Base-by-base conservation (phyloP, 2,329 filamentous ascomycete genomes). In the Aspergillus texensis region DNA sequence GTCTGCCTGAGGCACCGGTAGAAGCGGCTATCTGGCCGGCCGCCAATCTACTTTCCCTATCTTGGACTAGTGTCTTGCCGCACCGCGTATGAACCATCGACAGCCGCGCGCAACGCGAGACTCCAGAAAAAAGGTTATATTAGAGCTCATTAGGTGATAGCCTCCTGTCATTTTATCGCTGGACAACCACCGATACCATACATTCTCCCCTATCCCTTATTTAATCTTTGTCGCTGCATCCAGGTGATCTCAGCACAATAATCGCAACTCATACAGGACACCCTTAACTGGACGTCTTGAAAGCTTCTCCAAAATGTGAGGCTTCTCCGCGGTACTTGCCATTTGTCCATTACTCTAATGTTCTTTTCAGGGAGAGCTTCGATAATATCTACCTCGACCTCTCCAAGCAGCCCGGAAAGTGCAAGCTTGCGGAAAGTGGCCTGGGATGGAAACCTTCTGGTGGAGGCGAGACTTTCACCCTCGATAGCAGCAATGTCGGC, bases 301-400 rank as follows among this genome's bases (percentile, higher is more conserved):
- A 58, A 70, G 68, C 63, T 66, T 63, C 74, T 77, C 74, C 74
- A 74, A 64, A 60, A 78, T 78, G 75, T 78, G 69, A 71, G 73
- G 61, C 62, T 34, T 60, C 58, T 43, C 50, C 59, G 36, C 36
- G 50, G 30, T 48, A 39, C 41, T 41, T 46, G 28, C 26, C 57
- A 24, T 28, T 53, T 52, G 36, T 53, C 52, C 41, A 56, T 39
- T 16, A 58, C 54, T 48, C 67, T 68, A 58, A 69, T 52, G 24
- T 53, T 58, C 43, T 26, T 54, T 50, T 57, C 43, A 89, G 86
- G 86, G 95, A 99, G 88, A 95, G 91, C 76, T 99, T 99, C 81
- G 94, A 98, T 77, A 93, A 93, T 81, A 97, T 98, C 82, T 94
- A 95, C 81, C 88, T 99, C 72, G 94, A 99, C 78, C 87, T 99